Percentiles rank a stretch among this genome's conserved stretches.
Evolutionary conservation across 768 basidiomycete genomes (phyloP).

Genomic region (Strobilomyces confusus): DNA sequence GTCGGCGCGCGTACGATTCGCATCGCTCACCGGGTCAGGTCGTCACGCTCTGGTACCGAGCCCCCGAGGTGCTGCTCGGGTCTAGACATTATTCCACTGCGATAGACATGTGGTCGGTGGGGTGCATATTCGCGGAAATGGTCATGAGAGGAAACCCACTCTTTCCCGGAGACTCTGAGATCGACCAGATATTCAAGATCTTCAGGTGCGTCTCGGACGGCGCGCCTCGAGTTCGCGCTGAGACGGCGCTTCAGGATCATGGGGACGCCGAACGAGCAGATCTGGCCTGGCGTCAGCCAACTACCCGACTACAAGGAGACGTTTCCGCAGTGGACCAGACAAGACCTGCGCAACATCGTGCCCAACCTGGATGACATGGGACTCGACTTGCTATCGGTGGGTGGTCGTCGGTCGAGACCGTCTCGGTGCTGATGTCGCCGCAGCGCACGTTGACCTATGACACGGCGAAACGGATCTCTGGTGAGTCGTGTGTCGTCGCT

Average conservation of each 20-base stretch:
- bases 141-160: slow-evolving; percentile 85
- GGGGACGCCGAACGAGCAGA: slow-evolving; percentile 88
- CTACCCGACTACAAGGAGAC: slow-evolving; percentile 95
- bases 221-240: not conserved
- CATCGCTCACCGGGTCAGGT: slow-evolving; percentile 53
- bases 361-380: slow-evolving; percentile 71
- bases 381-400: slow-evolving; percentile 74
- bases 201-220: slow-evolving; percentile 61
- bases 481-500: slow-evolving; percentile 40
- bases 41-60: slow-evolving; percentile 98
- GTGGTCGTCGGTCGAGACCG: slow-evolving; percentile 7
- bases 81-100: slow-evolving; percentile 96
- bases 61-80: slow-evolving; percentile 94
- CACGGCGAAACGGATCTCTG: slow-evolving; percentile 88
- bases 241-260: slow-evolving; percentile 58
- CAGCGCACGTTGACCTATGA: slow-evolving; percentile 80
- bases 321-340: slow-evolving; percentile 91
- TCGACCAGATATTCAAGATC: slow-evolving; percentile 99
- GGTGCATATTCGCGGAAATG: slow-evolving; percentile 99
- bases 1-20: not conserved
- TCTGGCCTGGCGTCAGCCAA: slow-evolving; percentile 85
- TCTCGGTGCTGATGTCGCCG: not conserved
- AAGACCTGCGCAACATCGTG: slow-evolving; percentile 65
- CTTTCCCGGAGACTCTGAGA: slow-evolving; percentile 99
- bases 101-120: slow-evolving; percentile 99